Evolutionary conservation across 108 stramenopile genomes (phyloP).

Genomic region (Chaetoceros tenuissimus): DNA sequence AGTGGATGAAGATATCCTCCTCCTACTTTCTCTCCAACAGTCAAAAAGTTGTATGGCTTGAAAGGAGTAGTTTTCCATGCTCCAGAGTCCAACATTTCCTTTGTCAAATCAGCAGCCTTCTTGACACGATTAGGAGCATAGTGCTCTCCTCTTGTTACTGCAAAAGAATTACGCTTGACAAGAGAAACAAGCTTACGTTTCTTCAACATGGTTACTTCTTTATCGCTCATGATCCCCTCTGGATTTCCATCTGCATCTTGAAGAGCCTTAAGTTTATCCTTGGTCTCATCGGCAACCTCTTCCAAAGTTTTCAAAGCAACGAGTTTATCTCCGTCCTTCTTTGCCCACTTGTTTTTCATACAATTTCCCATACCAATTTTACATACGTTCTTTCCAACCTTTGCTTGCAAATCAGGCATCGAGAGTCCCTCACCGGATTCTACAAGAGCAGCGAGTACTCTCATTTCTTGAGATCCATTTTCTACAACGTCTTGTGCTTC

Average conservation of each 20-base stretch:
- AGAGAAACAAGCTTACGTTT: slow-evolving; percentile 58
- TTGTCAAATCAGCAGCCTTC: slow-evolving; percentile 93
- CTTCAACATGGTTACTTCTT: slow-evolving; percentile 46
- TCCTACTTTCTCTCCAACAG: slow-evolving; percentile 83
- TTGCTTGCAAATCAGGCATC: slow-evolving; percentile 48
- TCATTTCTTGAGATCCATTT: slow-evolving; percentile 83
- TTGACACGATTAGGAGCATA: slow-evolving; percentile 81
- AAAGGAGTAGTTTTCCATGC: slow-evolving; percentile 86
- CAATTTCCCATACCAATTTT: slow-evolving; percentile 94
- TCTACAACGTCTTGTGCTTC: slow-evolving; percentile 64
- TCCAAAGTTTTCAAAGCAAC: slow-evolving; percentile 30
- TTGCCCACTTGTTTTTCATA: slow-evolving; percentile 91
- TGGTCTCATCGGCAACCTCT: slow-evolving; percentile 50
- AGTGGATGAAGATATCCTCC: slow-evolving; percentile 97
- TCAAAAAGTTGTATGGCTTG: slow-evolving; percentile 95
- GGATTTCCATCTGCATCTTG: slow-evolving; percentile 28
- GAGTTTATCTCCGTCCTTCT: slow-evolving; percentile 71
- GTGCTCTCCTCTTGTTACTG: slow-evolving; percentile 65
- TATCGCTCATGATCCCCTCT: slow-evolving; percentile 33
- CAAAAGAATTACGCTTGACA: slow-evolving; percentile 82
- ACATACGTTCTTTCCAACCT: slow-evolving; percentile 64
- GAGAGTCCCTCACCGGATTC: slow-evolving; percentile 43
- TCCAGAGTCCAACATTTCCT: slow-evolving; percentile 95
- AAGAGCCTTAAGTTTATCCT: slow-evolving; percentile 36
- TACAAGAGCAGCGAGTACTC: slow-evolving; percentile 57